These are phyloP conservation scores for Alternaria angustiovoidea DNA, from an alignment of 2,329 filamentous ascomycete species.

Conservation along the genomic window DNA sequence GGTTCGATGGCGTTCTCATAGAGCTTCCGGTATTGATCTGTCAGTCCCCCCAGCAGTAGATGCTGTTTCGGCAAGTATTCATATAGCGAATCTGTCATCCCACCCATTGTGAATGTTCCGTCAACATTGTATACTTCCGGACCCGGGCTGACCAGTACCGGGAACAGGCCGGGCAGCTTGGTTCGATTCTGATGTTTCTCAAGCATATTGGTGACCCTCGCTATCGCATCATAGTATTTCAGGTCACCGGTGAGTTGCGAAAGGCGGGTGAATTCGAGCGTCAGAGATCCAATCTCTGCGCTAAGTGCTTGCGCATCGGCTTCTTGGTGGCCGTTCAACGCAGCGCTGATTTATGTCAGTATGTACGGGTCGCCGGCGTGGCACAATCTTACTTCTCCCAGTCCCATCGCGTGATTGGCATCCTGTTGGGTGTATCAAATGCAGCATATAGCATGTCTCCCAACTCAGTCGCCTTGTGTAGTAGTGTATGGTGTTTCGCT, in stretches of 20 bases:
- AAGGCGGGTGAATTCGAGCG: conserved; percentile 51
- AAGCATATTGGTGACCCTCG: conserved; percentile 46
- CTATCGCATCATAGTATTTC: conserved; percentile 52
- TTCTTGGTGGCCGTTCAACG: conserved; percentile 39
- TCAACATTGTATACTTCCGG: conserved; percentile 40
- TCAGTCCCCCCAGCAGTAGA: conserved; percentile 77
- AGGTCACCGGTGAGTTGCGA: conserved; percentile 49
- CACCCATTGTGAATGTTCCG: conserved; percentile 61
- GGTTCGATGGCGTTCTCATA: conserved; percentile 74
- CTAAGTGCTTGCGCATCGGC: conserved; percentile 42
- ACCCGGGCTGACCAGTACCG: conserved; percentile 43
- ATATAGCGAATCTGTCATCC: conserved; percentile 65
- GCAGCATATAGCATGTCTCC: conserved; percentile 56
- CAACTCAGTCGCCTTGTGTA: conserved; percentile 52
- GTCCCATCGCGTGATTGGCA: conserved; percentile 52
- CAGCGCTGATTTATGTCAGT: conserved; percentile 37
- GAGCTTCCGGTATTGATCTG: conserved; percentile 75
- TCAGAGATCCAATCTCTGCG: conserved; percentile 50
- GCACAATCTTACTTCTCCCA: conserved; percentile 44
- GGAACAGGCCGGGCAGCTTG: conserved; percentile 49
- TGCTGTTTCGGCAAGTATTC: conserved; percentile 71
- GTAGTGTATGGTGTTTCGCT: conserved; percentile 45
- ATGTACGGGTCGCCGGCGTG: not conserved
- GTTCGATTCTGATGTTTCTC: conserved; percentile 48
- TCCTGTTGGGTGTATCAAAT: conserved; percentile 55